Evolutionary conservation across 768 basidiomycete genomes (phyloP).

Genomic region (Pleurotus ostreatus): DNA sequence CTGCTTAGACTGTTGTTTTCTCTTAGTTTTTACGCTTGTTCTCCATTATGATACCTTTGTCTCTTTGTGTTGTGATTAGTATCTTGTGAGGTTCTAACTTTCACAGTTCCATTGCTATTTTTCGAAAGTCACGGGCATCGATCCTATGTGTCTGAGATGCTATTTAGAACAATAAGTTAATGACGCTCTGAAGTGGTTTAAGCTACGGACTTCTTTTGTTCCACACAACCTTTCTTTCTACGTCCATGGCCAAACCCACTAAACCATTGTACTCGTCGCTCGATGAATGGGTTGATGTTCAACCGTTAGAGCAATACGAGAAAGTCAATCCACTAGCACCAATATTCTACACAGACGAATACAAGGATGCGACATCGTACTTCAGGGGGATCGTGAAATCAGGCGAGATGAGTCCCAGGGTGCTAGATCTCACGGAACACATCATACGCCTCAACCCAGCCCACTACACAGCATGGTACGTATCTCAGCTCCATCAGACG

Average conservation of each 20-base stretch:
- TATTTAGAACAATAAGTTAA: not conserved
- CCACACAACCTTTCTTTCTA: not conserved
- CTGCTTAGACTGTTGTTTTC: conserved; percentile 9
- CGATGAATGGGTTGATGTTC: conserved; percentile 77
- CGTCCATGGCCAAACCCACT: conserved; percentile 1
- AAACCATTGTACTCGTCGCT: conserved; percentile 51
- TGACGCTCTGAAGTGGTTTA: no score
- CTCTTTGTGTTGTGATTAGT: conserved; percentile 14
- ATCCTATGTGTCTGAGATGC: not conserved
- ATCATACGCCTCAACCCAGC: conserved; percentile 92
- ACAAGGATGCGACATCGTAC: conserved; percentile 90
- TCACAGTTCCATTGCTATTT: not conserved
- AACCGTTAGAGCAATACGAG: conserved; percentile 80
- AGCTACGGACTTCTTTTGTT: not conserved
- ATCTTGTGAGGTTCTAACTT: not conserved
- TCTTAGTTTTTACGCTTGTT: conserved; percentile 16
- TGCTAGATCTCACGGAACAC: conserved; percentile 81
- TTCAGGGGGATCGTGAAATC: conserved; percentile 80
- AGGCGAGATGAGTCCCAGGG: conserved; percentile 77
- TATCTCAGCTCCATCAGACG: conserved; percentile 1
- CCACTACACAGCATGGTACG: conserved; percentile 95
- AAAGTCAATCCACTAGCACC: conserved; percentile 76
- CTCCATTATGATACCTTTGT: conserved; percentile 12
- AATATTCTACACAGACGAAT: conserved; percentile 88
- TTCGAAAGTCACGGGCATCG: not conserved